A percentile compares a stretch with the other conserved stretches of the same genome.
Evolutionary conservation across 2,329 filamentous ascomycete species (phyloP).

Genomic region (Trichocomaceae sp.): DNA sequence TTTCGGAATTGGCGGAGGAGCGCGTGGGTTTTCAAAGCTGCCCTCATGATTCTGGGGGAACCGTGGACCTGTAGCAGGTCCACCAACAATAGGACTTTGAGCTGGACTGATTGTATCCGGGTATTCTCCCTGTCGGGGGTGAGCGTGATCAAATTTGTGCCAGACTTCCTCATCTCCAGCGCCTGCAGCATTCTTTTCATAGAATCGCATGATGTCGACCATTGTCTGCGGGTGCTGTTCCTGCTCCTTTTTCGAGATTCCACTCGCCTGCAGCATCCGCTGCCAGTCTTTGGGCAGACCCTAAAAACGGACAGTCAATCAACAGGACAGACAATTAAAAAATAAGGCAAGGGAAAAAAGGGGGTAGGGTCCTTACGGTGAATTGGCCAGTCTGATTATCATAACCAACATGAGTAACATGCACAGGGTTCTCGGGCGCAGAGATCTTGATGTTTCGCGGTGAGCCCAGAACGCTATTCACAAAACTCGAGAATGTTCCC

Average conservation of each 20-base stretch:
- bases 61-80: constrained; percentile 58
- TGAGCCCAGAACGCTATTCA: constrained; percentile 76
- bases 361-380: constrained; percentile 57
- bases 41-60: constrained; percentile 85
- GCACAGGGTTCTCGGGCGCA: constrained; percentile 94
- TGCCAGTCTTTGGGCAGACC: constrained; percentile 98
- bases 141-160: constrained; percentile 92
- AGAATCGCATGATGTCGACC: constrained; percentile 92
- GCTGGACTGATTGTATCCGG: constrained; percentile 38
- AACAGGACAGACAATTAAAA: not conserved
- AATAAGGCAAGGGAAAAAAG: not conserved
- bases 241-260: constrained; percentile 92
- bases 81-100: constrained; percentile 43
- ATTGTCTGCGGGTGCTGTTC: constrained; percentile 93
- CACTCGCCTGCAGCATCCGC: constrained; percentile 86
- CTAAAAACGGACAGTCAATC: constrained; percentile 39
- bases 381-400: constrained; percentile 95
- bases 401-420: constrained; percentile 96
- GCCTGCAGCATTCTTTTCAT: constrained; percentile 84
- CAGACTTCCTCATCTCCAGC: constrained; percentile 78
- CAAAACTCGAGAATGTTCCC: constrained; percentile 78
- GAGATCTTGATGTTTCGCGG: constrained; percentile 90
- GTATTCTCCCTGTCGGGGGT: constrained; percentile 46
- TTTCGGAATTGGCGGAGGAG: constrained; percentile 76
- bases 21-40: constrained; percentile 94